phyloP scores from a whole-genome alignment of 2,329 filamentous ascomycete species.

The Macroventuria anomochaeta region DNA sequence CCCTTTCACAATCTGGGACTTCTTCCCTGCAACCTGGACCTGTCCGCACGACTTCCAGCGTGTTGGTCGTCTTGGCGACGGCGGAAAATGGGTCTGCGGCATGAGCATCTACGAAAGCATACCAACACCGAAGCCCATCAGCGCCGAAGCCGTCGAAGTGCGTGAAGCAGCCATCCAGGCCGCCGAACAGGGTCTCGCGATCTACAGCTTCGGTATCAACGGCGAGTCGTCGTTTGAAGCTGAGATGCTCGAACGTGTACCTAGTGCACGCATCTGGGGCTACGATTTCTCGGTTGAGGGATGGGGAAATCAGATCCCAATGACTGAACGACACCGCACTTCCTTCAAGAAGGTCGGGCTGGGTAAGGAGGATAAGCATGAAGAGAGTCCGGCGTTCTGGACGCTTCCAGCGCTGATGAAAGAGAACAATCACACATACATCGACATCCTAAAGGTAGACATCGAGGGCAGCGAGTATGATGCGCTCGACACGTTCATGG shows the following conservation, averaged over 20 bases:
- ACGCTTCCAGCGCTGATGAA: slow-evolving; percentile 40
- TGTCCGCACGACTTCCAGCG: slow-evolving; percentile 45
- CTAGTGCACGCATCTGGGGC: slow-evolving; percentile 42
- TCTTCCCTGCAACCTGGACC: slow-evolving; percentile 43
- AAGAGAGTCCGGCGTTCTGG: slow-evolving; percentile 34
- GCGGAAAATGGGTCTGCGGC: slow-evolving; percentile 46
- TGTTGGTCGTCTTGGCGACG: slow-evolving; percentile 41
- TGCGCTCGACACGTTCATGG: slow-evolving; percentile 41
- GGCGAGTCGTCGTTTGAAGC: slow-evolving; percentile 45
- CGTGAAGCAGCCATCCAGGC: slow-evolving; percentile 20
- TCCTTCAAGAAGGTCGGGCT: slow-evolving; percentile 42
- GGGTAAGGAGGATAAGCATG: slow-evolving; percentile 34
- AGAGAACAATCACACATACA: slow-evolving; percentile 43
- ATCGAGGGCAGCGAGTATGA: slow-evolving; percentile 44
- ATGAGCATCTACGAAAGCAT: slow-evolving; percentile 43
- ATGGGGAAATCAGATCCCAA: slow-evolving; percentile 41
- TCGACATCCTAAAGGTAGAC: slow-evolving; percentile 46
- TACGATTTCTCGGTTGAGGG: slow-evolving; percentile 43
- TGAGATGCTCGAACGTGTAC: slow-evolving; percentile 43
- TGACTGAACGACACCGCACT: slow-evolving; percentile 28
- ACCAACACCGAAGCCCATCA: slow-evolving; percentile 24
- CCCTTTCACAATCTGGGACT: slow-evolving; percentile 45
- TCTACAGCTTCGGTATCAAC: slow-evolving; percentile 46
- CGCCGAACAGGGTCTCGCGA: slow-evolving; percentile 33
- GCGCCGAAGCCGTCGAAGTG: slow-evolving; percentile 16